Evolutionary conservation across 2,329 filamentous ascomycete species (phyloP), one percentile per base, ranked within the genome.

Genomic region (Peltaster fructicola): DNA sequence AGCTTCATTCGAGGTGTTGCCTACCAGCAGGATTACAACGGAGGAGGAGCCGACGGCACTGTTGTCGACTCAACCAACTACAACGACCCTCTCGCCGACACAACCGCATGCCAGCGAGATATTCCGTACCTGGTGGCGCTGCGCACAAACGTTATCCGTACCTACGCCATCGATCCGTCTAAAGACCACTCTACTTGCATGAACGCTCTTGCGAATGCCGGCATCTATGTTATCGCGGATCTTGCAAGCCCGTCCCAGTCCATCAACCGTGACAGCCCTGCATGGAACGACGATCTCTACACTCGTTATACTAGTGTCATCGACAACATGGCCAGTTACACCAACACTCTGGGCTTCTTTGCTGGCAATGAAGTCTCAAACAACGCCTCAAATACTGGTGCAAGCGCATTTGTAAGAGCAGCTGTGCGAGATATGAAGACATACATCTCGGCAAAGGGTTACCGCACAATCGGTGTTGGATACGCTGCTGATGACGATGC

Each of bases 341-440:
- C 68, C 54, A 98, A 98, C 58, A 73, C 80, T 25, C 72, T 98
- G 36, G 88, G 88, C 44, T 98, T 95, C 73, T 95, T 98, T 52
- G 85, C 84, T 40, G 88, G 88, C 50, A 98, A 98, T 57, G 88
- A 98, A 59, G 88, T 98, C 34, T 75, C 81, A 42, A 91, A 93
- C 63, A 67, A 73, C 44, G 63, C 64, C 40, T 84, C 74, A 65
- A 93, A 92, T 68, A 95, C 85, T 24, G 59, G 67, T 33, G 80
- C 85, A 24, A 88, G 80, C 34, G 82, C 85, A 39, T 98, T 77
- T 52, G 88, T 98, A 57, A 98, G 95, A 69, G 88, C 85, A 33
- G 84, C 88, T 34, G 82, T 95, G 36, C 84, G 88, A 48, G 88
- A 98, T 54, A 82, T 70, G 58, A 98, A 98, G 72, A 62, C 69